These are phyloP conservation scores for Yarrowia sp. DNA, from an alignment of 805 yeast species.

Conservation along the genomic window DNA sequence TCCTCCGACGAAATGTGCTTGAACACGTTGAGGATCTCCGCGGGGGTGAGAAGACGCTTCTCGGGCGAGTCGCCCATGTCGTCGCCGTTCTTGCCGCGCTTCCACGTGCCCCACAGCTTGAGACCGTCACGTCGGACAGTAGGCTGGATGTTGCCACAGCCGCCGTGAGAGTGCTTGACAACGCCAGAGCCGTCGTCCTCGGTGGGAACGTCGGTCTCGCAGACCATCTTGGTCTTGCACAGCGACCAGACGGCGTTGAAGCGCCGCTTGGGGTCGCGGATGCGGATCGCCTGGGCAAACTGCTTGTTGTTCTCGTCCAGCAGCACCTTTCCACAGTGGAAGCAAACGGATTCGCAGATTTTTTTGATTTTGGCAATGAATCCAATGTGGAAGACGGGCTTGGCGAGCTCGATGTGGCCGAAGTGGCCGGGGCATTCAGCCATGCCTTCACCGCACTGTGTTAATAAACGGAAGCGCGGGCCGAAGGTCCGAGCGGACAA, in stretches of 20 bases:
- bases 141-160: constrained; percentile 98
- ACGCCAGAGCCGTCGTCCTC: constrained; percentile 49
- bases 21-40: constrained; percentile 87
- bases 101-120: constrained; percentile 98
- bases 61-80: constrained; percentile 83
- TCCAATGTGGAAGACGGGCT: constrained; percentile 98
- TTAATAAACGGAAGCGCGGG: no score
- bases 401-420: constrained; percentile 97
- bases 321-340: constrained; percentile 95
- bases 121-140: constrained; percentile 93
- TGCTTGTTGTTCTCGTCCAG: constrained; percentile 78
- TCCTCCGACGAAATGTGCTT: constrained; percentile 87
- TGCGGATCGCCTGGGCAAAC: constrained; percentile 83
- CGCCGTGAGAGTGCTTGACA: constrained; percentile 73
- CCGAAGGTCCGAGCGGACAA: no score
- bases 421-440: constrained; percentile 99
- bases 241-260: constrained; percentile 95
- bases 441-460: constrained; percentile 93
- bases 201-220: constrained; percentile 76
- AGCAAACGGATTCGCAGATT: constrained; percentile 93
- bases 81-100: constrained; percentile 75
- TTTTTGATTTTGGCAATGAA: constrained; percentile 91
- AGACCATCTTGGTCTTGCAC: constrained; percentile 88
- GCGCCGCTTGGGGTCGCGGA: constrained; percentile 91
- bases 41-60: constrained; percentile 79